phyloP scores from a whole-genome alignment of 345 rosid species.

The Barbarea vulgaris region DNA sequence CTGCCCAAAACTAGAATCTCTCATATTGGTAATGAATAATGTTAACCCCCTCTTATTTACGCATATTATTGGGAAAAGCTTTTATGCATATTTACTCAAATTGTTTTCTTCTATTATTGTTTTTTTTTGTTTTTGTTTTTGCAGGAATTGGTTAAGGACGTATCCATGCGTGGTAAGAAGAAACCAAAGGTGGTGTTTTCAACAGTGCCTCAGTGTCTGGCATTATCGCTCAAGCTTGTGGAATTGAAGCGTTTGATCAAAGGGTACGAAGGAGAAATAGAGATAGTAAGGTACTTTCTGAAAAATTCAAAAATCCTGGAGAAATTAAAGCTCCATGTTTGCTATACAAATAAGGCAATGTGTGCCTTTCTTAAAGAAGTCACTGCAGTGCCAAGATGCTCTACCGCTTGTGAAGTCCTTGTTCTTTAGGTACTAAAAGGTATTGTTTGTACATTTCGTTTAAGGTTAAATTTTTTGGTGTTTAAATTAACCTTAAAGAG shows the following conservation, averaged over 20 bases:
- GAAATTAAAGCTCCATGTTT: not conserved
- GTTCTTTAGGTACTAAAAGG: too few relatives aligned
- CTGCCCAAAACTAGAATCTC: too few relatives aligned
- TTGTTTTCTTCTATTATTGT: not conserved
- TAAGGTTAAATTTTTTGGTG: too few relatives aligned
- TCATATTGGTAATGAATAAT: too few relatives aligned
- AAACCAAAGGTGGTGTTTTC: not conserved
- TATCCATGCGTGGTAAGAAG: not conserved
- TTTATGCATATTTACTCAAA: not conserved
- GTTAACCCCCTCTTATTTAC: too few relatives aligned
- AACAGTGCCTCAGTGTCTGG: not conserved
- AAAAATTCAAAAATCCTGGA: not conserved
- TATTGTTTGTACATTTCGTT: too few relatives aligned
- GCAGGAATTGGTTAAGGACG: not conserved
- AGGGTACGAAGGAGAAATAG: not conserved
- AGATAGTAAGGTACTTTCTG: not conserved
- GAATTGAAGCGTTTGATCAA: not conserved
- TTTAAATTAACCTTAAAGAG: too few relatives aligned
- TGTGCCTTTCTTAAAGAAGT: constrained; percentile 11
- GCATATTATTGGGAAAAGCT: too few relatives aligned
- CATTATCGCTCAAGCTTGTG: not conserved
- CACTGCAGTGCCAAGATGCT: not conserved
- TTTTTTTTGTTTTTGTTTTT: not conserved
- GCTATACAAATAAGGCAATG: constrained; percentile 47
- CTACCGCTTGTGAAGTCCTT: not conserved